Evolutionary conservation across 805 yeast species (phyloP).

Genomic region (Nakazawaea holstii): DNA sequence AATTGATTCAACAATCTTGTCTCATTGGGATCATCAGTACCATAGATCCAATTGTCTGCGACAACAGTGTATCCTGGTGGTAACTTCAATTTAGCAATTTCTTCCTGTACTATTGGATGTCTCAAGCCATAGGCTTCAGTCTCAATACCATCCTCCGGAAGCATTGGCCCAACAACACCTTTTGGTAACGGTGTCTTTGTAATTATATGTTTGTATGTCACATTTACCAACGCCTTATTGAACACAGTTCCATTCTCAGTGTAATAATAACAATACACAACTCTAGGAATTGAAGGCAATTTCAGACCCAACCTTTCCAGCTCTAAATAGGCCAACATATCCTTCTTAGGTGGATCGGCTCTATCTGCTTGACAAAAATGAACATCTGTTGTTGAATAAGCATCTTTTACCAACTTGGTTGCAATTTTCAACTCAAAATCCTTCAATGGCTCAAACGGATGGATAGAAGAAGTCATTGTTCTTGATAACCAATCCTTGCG

Average conservation of each 20-base stretch:
- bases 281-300: conserved; percentile 61
- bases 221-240: conserved; percentile 69
- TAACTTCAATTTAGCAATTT: conserved; percentile 59
- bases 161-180: conserved; percentile 66
- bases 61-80: conserved; percentile 50
- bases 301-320: conserved; percentile 54
- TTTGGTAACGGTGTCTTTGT: conserved; percentile 50
- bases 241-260: conserved; percentile 39
- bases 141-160: conserved; percentile 56
- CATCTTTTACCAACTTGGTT: conserved; percentile 55
- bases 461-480: conserved; percentile 20
- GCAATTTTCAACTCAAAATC: conserved; percentile 56
- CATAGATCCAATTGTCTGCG: conserved; percentile 84
- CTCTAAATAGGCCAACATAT: conserved; percentile 60
- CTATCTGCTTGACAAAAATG: conserved; percentile 66
- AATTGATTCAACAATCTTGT: conserved; percentile 62
- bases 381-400: conserved; percentile 45
- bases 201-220: conserved; percentile 55
- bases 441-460: conserved; percentile 56
- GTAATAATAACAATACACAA: conserved; percentile 65
- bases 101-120: conserved; percentile 58
- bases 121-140: conserved; percentile 44
- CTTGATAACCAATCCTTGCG: background rate
- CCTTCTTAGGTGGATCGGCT: conserved; percentile 74
- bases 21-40: conserved; percentile 63